Evolutionary conservation across 2,329 filamentous ascomycete species (phyloP).

Genomic region (Tolypocladium guangdongense): DNA sequence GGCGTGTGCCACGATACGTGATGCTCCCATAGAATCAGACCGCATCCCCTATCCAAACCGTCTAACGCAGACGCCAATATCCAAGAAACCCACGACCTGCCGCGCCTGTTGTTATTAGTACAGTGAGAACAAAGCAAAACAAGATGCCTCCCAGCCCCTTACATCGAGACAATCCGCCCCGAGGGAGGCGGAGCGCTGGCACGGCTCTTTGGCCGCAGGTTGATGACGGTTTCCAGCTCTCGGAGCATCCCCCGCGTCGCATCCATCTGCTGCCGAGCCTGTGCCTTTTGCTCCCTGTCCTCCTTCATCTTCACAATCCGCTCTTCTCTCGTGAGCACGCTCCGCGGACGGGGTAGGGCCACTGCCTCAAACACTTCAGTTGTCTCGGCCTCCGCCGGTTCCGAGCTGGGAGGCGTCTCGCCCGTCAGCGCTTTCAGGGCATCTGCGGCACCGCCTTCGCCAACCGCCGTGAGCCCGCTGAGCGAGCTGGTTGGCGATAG

Average conservation of each 20-base stretch:
- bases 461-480: constrained; percentile 55
- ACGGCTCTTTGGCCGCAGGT: constrained; percentile 32
- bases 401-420: constrained; percentile 44
- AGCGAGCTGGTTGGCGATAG: constrained; percentile 52
- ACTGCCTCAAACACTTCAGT: constrained; percentile 88
- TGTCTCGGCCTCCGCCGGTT: constrained; percentile 50
- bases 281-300: constrained; percentile 65
- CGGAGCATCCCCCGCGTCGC: constrained; percentile 82
- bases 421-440: constrained; percentile 73
- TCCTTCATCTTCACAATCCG: constrained; percentile 80
- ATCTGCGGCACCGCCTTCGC: constrained; percentile 38
- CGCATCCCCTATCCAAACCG: neutral
- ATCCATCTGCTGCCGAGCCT: constrained; percentile 62
- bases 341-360: constrained; percentile 58
- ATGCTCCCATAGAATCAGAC: neutral
- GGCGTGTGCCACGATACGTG: neutral
- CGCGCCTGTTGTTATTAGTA: constrained; percentile 3
- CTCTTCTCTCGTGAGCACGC: constrained; percentile 71
- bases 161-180: constrained; percentile 33
- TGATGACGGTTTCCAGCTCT: constrained; percentile 85
- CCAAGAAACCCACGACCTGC: constrained; percentile 1
- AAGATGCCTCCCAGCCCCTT: constrained; percentile 8
- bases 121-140: neutral
- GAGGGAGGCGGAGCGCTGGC: constrained; percentile 22
- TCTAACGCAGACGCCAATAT: neutral